Percentiles rank a stretch among this genome's conserved stretches.
Conservation (phyloP, 2,329 filamentous ascomycete species). For the Knoxdaviesia proteae region DNA sequence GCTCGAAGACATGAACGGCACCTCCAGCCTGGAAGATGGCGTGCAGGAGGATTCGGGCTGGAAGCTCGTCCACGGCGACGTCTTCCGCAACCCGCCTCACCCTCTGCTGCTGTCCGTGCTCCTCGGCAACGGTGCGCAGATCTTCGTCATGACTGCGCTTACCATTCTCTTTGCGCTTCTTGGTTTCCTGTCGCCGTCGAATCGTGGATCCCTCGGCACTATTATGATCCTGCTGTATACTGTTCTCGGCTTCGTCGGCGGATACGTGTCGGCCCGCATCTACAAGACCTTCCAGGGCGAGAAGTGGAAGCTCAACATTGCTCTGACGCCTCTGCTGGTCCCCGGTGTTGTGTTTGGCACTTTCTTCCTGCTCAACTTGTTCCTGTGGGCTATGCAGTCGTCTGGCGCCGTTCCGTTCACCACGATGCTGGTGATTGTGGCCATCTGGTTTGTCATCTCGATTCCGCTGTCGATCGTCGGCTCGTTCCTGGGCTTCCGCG, state of each 20-base stretch:
- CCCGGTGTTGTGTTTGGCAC: constrained; percentile 67
- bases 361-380: constrained; percentile 90
- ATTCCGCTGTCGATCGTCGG: constrained; percentile 77
- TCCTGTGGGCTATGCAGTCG: constrained; percentile 83
- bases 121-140: constrained; percentile 80
- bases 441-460: constrained; percentile 94
- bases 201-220: constrained; percentile 80
- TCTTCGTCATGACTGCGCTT: constrained; percentile 93
- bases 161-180: constrained; percentile 87
- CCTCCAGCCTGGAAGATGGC: constrained; percentile 62
- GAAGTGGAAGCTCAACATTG: constrained; percentile 85
- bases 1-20: constrained; percentile 71
- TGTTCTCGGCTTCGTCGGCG: constrained; percentile 75
- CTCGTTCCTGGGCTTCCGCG: constrained; percentile 83
- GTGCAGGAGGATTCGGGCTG: constrained; percentile 96
- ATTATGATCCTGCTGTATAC: constrained; percentile 90
- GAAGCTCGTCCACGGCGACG: constrained; percentile 95
- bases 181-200: constrained; percentile 87
- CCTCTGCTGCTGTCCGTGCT: constrained; percentile 72
- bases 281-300: constrained; percentile 92
- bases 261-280: constrained; percentile 71
- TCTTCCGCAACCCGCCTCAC: constrained; percentile 73
- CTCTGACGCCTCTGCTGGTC: constrained; percentile 66
- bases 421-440: constrained; percentile 84
- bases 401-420: constrained; percentile 90